A percentile compares a stretch with the other conserved stretches of the same genome.
phyloP scores from a whole-genome alignment of 139 green algal species.

The Pleodorina starrii region DNA sequence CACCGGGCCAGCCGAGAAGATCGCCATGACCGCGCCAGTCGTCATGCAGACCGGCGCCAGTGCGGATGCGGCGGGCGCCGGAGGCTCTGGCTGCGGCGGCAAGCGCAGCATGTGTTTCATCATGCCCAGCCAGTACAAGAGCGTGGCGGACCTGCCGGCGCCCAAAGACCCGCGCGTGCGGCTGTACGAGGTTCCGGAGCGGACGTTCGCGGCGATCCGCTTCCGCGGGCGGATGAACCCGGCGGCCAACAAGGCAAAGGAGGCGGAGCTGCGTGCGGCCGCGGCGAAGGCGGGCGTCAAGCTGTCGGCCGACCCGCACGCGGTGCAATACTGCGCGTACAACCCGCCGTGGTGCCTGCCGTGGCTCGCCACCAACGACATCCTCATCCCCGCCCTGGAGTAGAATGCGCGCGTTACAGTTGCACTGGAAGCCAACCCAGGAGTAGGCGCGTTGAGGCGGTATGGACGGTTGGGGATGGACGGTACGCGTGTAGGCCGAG shows the following conservation, averaged over 20 bases:
- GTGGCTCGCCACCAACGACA: slow-evolving; percentile 30
- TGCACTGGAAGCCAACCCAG: too few relatives aligned
- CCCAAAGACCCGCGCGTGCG: slow-evolving; percentile 28
- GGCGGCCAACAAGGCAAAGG: not conserved
- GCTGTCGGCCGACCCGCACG: not conserved
- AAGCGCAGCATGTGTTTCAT: slow-evolving; percentile 38
- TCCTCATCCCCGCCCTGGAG: slow-evolving; percentile 49
- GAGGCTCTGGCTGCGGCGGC: not conserved
- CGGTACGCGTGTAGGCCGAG: too few relatives aligned
- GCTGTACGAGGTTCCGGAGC: slow-evolving; percentile 33
- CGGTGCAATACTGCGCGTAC: slow-evolving; percentile 27
- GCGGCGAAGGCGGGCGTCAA: not conserved
- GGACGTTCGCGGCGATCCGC: slow-evolving; percentile 21
- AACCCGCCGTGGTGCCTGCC: slow-evolving; percentile 53
- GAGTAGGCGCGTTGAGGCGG: too few relatives aligned
- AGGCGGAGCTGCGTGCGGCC: slow-evolving; percentile 20
- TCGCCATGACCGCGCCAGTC: slow-evolving; percentile 50
- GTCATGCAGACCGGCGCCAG: slow-evolving; percentile 25
- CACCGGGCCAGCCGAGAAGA: slow-evolving; percentile 21
- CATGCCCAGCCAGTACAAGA: slow-evolving; percentile 41
- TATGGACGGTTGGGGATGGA: too few relatives aligned
- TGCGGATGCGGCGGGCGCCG: not conserved
- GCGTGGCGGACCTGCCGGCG: not conserved
- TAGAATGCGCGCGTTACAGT: too few relatives aligned
- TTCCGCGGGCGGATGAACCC: slow-evolving; percentile 3